Conservation (phyloP, 331 rosid genomes). For the Stylosanthes scabra region DNA sequence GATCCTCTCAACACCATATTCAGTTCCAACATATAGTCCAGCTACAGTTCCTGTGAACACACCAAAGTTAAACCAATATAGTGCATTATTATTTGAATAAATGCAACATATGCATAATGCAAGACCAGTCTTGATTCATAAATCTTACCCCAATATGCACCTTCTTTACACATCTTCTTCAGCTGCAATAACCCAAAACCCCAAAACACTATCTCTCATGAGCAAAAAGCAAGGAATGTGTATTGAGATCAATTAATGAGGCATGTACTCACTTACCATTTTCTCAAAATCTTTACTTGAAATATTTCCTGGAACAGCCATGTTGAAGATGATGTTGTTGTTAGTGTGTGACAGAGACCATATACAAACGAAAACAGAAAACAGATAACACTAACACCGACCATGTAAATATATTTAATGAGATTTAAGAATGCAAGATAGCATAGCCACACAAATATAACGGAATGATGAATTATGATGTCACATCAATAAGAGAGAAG, state of each 20-base stretch:
- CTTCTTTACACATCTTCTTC: conserved; percentile 97
- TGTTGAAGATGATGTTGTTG: not conserved
- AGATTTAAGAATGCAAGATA: too few species aligned
- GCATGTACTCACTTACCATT: not conserved
- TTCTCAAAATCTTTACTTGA: conserved; percentile 56
- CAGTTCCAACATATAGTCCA: conserved; percentile 80
- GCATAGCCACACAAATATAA: too few species aligned
- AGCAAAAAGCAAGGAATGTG: conserved; percentile 23
- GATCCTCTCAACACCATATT: conserved; percentile 71
- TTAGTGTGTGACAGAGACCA: conserved; percentile 41
- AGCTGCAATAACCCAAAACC: conserved; percentile 64
- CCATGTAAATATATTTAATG: not conserved
- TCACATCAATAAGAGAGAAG: too few species aligned
- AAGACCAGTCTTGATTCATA: conserved; percentile 42
- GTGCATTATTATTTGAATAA: not conserved
- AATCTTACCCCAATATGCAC: conserved; percentile 91
- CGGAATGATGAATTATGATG: too few species aligned
- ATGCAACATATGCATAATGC: conserved; percentile 5
- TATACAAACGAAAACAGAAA: conserved; percentile 13
- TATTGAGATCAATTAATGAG: too few species aligned
- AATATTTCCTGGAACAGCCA: conserved; percentile 53
- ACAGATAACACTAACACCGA: not conserved
- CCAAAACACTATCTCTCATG: conserved; percentile 24
- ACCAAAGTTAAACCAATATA: conserved; percentile 14
- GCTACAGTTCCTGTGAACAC: conserved; percentile 70